Evolutionary conservation across 768 basidiomycete species (phyloP), one percentile per base, ranked within the genome.

Genomic region (Hydnomerulius pinastri): DNA sequence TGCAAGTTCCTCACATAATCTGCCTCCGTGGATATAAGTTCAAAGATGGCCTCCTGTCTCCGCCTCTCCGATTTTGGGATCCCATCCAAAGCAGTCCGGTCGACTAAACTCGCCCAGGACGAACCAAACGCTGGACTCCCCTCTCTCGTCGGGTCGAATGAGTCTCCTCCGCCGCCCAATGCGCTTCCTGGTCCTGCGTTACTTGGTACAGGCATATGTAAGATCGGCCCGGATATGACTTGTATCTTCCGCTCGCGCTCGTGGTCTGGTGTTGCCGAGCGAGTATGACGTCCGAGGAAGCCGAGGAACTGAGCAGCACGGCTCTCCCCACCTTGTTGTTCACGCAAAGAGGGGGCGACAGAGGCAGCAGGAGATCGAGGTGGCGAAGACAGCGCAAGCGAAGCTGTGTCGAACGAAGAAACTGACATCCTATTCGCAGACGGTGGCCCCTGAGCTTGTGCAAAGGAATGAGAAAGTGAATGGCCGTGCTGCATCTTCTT

Each of bases 1-100:
- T 99, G 96, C 24, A 98, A 68, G 65, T 95, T 91, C 20, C 92
- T 80, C 38, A 98, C 92, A 61, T 97, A 99, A 0, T 89, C 82
- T 7, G 77, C 79, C 67, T 99, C 96, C 0, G 96, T 98, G 6
- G 79, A 79, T 57, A 98, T 96, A 45, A 98, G 77, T 71, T 99
- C 96, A 58, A 98, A 98, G 44, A 97, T 96, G 0, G 91, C 87
- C 76, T 98, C 96, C 70, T 98, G 96, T 46, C 95, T 78, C 51
- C 84, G 86, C 38, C 95, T 78, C 65, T 98, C 96, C 20, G 74
- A 73, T 1, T 77, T 65, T 1, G 91, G 88, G 37, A 98, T 86
- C 6, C 82, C 91, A 25, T 87, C 87, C 18, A 98, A 67, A 0
- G 90, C 92, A 28, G 84, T 81, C 55, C 84, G 85, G 60, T 97